These are phyloP conservation scores for Penicillium hesseltinei DNA, from an alignment of 2,329 filamentous ascomycete genomes.

Conservation along the genomic window DNA sequence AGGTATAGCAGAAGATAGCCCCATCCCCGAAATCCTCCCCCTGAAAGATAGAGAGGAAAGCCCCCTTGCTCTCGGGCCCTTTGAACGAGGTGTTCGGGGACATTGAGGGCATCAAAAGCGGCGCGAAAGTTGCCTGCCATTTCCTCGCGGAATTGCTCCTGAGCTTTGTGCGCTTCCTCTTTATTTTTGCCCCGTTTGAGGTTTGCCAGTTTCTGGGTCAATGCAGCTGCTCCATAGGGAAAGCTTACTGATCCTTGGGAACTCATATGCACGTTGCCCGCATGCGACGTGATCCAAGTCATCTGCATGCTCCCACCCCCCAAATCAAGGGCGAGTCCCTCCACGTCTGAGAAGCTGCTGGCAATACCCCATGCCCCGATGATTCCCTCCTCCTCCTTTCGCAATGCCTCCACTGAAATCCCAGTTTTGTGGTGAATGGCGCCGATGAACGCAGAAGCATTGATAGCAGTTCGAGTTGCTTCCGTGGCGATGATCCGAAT, in stretches of 20 bases:
- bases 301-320: constrained; percentile 70
- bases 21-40: constrained; percentile 85
- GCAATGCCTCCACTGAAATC: constrained; percentile 68
- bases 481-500: constrained; percentile 82
- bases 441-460: constrained; percentile 66
- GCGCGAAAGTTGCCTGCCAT: constrained; percentile 58
- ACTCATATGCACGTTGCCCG: constrained; percentile 53
- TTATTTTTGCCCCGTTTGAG: constrained; percentile 38
- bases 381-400: constrained; percentile 74
- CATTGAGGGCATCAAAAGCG: constrained; percentile 58
- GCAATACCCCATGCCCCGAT: constrained; percentile 80
- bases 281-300: constrained; percentile 60
- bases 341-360: constrained; percentile 66
- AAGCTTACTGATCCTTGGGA: constrained; percentile 60
- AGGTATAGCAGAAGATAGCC: constrained; percentile 80
- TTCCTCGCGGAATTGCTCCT: constrained; percentile 28
- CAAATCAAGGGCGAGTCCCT: constrained; percentile 78
- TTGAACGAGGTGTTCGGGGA: constrained; percentile 55
- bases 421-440: constrained; percentile 63
- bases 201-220: constrained; percentile 55
- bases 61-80: constrained; percentile 47
- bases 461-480: constrained; percentile 75
- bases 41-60: constrained; percentile 76
- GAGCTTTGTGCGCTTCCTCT: constrained; percentile 45
- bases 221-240: constrained; percentile 66